phyloP scores from a whole-genome alignment of 768 basidiomycete genomes.

The Cystofilobasidium bisporidii region DNA sequence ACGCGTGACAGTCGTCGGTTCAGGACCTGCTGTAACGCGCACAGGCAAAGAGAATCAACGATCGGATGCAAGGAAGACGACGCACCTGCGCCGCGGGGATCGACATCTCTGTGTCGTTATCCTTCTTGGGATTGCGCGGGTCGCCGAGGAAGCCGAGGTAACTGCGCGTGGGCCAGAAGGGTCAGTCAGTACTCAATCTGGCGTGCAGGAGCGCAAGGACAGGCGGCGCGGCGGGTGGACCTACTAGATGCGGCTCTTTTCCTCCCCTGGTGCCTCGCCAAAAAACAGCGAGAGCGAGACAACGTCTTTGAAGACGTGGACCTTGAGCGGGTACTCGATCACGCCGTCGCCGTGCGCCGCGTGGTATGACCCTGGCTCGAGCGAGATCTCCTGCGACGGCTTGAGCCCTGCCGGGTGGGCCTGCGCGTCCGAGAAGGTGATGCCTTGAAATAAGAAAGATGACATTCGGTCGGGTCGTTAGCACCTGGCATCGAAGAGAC shows the following conservation, averaged over 20 bases:
- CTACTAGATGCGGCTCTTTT: conserved; percentile 25
- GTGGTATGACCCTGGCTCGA: not conserved
- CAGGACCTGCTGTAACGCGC: too few relatives aligned
- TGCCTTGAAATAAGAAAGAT: not conserved
- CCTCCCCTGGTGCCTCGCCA: conserved; percentile 17
- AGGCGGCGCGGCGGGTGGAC: not conserved
- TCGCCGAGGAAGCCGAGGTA: conserved; percentile 27
- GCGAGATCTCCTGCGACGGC: conserved; percentile 26
- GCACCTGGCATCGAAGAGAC: too few relatives aligned
- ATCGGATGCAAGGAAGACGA: too few relatives aligned
- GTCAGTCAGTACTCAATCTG: too few relatives aligned
- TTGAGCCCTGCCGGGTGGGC: conserved; percentile 10
- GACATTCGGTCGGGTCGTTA: not conserved
- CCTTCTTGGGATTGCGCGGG: conserved; percentile 24
- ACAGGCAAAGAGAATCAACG: not conserved
- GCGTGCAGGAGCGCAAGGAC: not conserved
- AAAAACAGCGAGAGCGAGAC: conserved; percentile 24
- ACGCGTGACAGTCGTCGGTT: too few relatives aligned
- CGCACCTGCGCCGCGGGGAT: not conserved
- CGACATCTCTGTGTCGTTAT: conserved; percentile 26
- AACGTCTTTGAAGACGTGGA: conserved; percentile 23
- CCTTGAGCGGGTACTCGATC: conserved; percentile 27
- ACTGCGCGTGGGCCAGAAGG: not conserved
- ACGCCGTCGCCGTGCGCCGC: conserved; percentile 16
- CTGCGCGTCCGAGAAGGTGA: conserved; percentile 16